A percentile compares a stretch with the other conserved stretches of the same genome.
These are phyloP conservation scores for Colletotrichum destructivum DNA, from an alignment of 2,329 filamentous ascomycete species.

Conservation along the genomic window DNA sequence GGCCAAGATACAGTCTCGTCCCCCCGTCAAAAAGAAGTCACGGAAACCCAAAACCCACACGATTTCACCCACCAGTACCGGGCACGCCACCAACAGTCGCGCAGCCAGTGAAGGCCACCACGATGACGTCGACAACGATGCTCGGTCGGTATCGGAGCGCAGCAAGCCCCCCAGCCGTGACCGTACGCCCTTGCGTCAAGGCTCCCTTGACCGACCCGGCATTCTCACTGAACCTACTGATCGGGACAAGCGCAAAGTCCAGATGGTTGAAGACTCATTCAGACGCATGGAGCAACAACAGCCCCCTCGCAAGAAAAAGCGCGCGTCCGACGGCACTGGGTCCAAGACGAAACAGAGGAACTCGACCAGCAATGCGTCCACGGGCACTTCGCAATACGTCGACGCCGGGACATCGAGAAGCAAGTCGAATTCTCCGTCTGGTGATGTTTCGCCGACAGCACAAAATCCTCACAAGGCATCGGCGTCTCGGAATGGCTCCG, in stretches of 20 bases:
- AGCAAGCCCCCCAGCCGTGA: slow-evolving; percentile 79
- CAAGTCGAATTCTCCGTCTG: slow-evolving; percentile 67
- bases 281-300: slow-evolving; percentile 73
- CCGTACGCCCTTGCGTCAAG: slow-evolving; percentile 73
- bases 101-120: slow-evolving; percentile 74
- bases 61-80: slow-evolving; percentile 74
- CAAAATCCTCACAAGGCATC: slow-evolving; percentile 48
- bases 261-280: slow-evolving; percentile 76
- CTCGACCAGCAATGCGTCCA: slow-evolving; percentile 41
- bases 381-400: slow-evolving; percentile 57
- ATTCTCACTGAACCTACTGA: slow-evolving; percentile 77
- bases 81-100: slow-evolving; percentile 74
- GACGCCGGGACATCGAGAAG: slow-evolving; percentile 69
- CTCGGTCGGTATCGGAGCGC: slow-evolving; percentile 63
- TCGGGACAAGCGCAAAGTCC: slow-evolving; percentile 77
- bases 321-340: slow-evolving; percentile 68
- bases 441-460: slow-evolving; percentile 57
- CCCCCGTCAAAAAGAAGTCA: slow-evolving; percentile 64
- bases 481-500: slow-evolving; percentile 49
- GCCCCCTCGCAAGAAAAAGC: slow-evolving; percentile 74
- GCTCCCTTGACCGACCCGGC: slow-evolving; percentile 71
- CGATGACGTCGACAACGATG: slow-evolving; percentile 71
- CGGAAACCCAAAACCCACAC: slow-evolving; percentile 70
- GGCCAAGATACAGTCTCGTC: slow-evolving; percentile 59
- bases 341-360: slow-evolving; percentile 49